Base-by-base conservation (phyloP, 176 grass and related monocot species). In the Cenchrus purpureus region DNA sequence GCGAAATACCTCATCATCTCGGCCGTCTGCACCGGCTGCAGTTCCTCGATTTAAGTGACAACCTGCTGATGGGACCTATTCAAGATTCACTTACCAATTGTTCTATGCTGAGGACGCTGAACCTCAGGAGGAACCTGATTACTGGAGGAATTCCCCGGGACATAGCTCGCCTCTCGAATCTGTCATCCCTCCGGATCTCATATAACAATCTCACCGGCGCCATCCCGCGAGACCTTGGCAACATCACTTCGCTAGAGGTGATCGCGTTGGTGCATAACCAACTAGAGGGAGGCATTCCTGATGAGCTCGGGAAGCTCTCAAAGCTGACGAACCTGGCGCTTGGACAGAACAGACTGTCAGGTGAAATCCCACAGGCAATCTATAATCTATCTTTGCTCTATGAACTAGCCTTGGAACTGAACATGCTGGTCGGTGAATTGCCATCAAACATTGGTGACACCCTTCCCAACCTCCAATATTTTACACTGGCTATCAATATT, bases 151-250 rank as follows among this genome's bases (percentile, higher is more conserved):
- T 87, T 50, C 85, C 89, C 2, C 12, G 9, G 15, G 17, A 50
- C 37, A 78, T 91, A 51, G 74, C 74, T 54, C 55, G 67, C 19
- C 89, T 91, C 86, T 53, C 85, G 22, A 57, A 40, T 34, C 74
- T 91, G 13, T 42, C 50, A 5, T 5, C 0, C 4, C 28, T 91
- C 22, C 3, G 43, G 51, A 42, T 87, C 34, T 13, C 19, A 7
- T 13, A 1, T 1, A 92, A 92, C 49, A 65, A 56, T 15, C 67
- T 89, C 7, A n/a, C 54, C 4, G 91, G 91, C 9, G 60, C 34
- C n/a, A 79, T 92, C 59, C 91, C 91, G 28, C 66, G 32, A 6
- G 88, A 53, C 46, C 31, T 92, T 4, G 76, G 85, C 51, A 89
- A 89, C 12, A 17, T 92, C 22, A 86, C 91, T 12, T 56, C 74